Base-by-base conservation (phyloP, 495 filamentous ascomycete species). In the Hypoxylon intermedium region DNA sequence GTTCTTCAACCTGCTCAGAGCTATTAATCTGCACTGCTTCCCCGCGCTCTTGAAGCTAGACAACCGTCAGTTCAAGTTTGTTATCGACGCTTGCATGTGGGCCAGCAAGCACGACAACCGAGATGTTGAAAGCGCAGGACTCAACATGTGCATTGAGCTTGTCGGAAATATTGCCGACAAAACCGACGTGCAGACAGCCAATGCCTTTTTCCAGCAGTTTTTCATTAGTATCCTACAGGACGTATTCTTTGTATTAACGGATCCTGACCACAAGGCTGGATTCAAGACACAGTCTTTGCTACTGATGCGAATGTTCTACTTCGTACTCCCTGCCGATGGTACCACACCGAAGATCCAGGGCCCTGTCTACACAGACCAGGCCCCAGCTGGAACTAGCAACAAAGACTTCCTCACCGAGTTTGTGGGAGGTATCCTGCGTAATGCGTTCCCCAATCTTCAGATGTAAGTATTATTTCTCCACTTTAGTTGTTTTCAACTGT, bases 61-160 rank as follows among this genome's bases (percentile, higher is more conserved):
- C 73, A 91, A 87, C 47, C 85, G 90, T 13, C 93, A 97, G 71
- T 98, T 99, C 83, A 98, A 98, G 73, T 96, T 98, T 68, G 94
- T 99, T 66, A 98, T 99, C 62, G 94, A 99, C 69, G 93, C 93
- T 20, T 99, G 94, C 82, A 89, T 98, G 86, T 99, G 94, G 94
- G 94, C 94, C 7, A 96, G 92, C 77, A 99, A 99, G 75, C 94
- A 99, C 73, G 94, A 98, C 75, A 99, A 99, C 73, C 89, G 94
- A 19, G 93, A 97, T 69, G 94, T 99, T 26, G 94, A 99, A 78
- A 89, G 88, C 69, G 95, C 94, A 42, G 94, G 94, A n/a, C 85
- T 99, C 59, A 94, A 90, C 71, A 99, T 98, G 95, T 99, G 94
- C 75, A 87, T 96, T 60, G 94, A 99, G 75, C 80, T 99, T 56